A percentile compares a stretch with the other conserved stretches of the same genome.
Evolutionary conservation across 495 filamentous ascomycete species (phyloP).

Genomic region (Penicillium robsamsonii): DNA sequence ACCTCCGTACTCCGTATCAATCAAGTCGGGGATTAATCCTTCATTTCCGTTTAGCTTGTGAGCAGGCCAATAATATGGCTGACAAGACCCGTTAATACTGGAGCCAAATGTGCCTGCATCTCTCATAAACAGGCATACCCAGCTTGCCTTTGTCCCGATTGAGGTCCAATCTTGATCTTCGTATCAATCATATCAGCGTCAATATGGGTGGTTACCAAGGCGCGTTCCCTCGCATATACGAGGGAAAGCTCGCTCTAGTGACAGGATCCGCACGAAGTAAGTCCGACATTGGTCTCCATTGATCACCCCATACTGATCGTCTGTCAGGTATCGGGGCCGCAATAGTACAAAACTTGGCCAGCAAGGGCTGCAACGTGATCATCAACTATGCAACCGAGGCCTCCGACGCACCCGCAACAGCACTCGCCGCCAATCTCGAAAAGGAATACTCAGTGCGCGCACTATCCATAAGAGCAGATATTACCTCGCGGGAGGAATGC

Average conservation of each 20-base stretch:
- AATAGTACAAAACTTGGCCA: slow-evolving; percentile 5
- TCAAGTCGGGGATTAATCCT: no score
- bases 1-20: no score
- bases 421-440: background rate
- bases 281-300: background rate
- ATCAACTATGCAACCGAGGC: slow-evolving; percentile 7
- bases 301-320: background rate
- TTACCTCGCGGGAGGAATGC: background rate
- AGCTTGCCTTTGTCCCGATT: no score
- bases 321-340: slow-evolving; percentile 11
- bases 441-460: no score
- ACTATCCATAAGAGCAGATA: slow-evolving; percentile 2
- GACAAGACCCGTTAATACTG: no score
- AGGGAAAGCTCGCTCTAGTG: slow-evolving; percentile 6
- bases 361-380: slow-evolving; percentile 13
- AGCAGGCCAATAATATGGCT: no score
- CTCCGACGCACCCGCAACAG: background rate
- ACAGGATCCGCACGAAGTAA: slow-evolving; percentile 5
- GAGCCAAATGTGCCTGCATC: no score
- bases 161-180: no score
- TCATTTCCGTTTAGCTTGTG: no score
- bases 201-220: no score
- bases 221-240: background rate
- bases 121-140: no score
- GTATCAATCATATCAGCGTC: no score